Evolutionary conservation across 495 filamentous ascomycete genomes (phyloP), one percentile per base, ranked within the genome.

Genomic region (Aspergillus cavernicola): DNA sequence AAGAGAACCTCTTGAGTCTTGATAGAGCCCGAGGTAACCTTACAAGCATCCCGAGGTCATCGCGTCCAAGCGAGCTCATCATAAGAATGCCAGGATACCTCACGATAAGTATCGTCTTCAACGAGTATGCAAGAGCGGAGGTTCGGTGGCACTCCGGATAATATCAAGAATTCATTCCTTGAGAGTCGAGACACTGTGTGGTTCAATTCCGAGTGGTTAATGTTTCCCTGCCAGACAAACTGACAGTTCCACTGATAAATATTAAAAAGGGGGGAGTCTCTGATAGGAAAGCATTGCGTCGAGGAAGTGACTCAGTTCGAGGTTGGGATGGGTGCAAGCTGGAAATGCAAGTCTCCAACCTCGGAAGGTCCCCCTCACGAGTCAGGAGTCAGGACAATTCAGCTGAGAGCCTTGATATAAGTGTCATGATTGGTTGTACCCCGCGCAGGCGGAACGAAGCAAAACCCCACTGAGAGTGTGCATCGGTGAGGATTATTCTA

Each of bases 271-370:
- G 35, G n/a, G 13, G 35, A 35, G 32, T 13, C 12, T 38, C 41
- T 55, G 59, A 61, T 57, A 61, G 55, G 55, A 52, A 61, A 48
- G 44, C 55, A 45, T 31, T 57, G 55, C 51, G 52, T 43, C 41
- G 44, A 59, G 35, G 23, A 47, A 50, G 55, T 50, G n/a, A n/a
- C n/a, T n/a, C n/a, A n/a, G n/a, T n/a, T 58, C 51, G 51, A 55
- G 53, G 54, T 42, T 36, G 24, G 39, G 51, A 41, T 59, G n/a
- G n/a, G n/a, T n/a, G n/a, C n/a, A n/a, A n/a, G n/a, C n/a, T n/a
- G n/a, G n/a, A n/a, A 63, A 61, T 67, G 65, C 68, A 69, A 61
- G 64, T 57, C 67, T 69, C 62, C 61, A 60, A 63, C 29, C 64
- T 66, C 60, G 67, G 69, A 65, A 68, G 56, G 52, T 42, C 56